Conservation (phyloP, 306 rosid species). For the Arachis hypogaea region DNA sequence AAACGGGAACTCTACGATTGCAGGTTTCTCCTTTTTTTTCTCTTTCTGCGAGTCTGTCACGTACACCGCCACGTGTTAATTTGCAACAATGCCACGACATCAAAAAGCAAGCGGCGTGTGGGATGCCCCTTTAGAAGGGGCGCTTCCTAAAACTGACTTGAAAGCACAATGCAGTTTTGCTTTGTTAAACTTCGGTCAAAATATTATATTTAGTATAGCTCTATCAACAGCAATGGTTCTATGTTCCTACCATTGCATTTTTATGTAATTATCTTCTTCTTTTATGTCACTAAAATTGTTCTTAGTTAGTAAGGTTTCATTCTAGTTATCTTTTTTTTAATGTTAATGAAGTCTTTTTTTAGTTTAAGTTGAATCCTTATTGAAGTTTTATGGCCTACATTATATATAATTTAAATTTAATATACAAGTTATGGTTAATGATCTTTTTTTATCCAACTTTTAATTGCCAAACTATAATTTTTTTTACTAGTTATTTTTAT, state of each 20-base stretch:
- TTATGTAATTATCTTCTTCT: no score
- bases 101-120: no score
- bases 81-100: no score
- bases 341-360: slow-evolving; percentile 10
- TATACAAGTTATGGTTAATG: slow-evolving; percentile 94
- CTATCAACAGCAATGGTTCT: slow-evolving; percentile 96
- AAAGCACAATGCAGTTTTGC: slow-evolving; percentile 93
- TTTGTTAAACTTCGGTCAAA: slow-evolving; percentile 89
- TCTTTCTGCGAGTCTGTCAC: no score
- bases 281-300: no score
- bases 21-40: no score
- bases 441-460: slow-evolving; percentile 79
- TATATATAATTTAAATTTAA: slow-evolving; percentile 34
- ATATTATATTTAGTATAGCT: slow-evolving; percentile 86
- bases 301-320: no score
- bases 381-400: slow-evolving; percentile 28
- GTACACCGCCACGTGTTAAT: no score
- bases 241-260: slow-evolving; percentile 57
- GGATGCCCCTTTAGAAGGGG: no score
- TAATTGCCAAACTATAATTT: no score
- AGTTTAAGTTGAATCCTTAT: neutral
- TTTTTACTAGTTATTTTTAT: no score
- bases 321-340: neutral
- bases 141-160: slow-evolving; percentile 57
- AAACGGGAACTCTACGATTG: no score